A percentile compares a stretch with the other conserved stretches of the same genome.
Conservation (phyloP, 192 early-diverging fungal genomes). For the Geranomyces variabilis region DNA sequence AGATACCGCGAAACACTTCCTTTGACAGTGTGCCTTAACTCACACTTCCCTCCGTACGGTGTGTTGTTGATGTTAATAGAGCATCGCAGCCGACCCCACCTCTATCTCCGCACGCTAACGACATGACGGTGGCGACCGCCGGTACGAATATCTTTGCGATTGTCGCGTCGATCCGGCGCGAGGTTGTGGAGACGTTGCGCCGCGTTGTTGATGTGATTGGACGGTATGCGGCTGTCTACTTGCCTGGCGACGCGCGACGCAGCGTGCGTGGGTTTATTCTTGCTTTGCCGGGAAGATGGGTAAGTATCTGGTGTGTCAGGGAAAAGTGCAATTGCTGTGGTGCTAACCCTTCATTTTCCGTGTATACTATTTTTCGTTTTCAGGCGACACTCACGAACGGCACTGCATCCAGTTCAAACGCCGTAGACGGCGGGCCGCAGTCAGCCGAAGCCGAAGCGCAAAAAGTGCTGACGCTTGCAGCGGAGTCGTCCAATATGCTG, state of each 20-base stretch:
- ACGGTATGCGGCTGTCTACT: conserved; percentile 79
- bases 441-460: conserved; percentile 58
- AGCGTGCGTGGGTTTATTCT: conserved; percentile 85
- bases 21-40: no score
- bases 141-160: conserved; percentile 29
- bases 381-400: neutral
- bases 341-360: neutral
- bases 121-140: conserved; percentile 11
- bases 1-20: no score
- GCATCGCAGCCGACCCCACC: conserved; percentile 30
- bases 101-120: conserved; percentile 22
- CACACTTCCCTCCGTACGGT: no score
- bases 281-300: conserved; percentile 79
- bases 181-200: conserved; percentile 80
- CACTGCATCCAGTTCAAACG: neutral
- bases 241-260: conserved; percentile 79
- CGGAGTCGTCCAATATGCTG: conserved; percentile 72
- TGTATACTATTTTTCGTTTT: neutral
- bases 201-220: conserved; percentile 87
- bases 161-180: conserved; percentile 61
- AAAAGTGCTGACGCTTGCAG: conserved; percentile 67
- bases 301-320: conserved; percentile 9
- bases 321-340: neutral
- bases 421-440: neutral
- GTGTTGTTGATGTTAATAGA: no score